Evolutionary conservation across 83 land plant species (phyloP), one percentile per base, ranked within the genome.

Genomic region (Diphasiastrum complanatum): DNA sequence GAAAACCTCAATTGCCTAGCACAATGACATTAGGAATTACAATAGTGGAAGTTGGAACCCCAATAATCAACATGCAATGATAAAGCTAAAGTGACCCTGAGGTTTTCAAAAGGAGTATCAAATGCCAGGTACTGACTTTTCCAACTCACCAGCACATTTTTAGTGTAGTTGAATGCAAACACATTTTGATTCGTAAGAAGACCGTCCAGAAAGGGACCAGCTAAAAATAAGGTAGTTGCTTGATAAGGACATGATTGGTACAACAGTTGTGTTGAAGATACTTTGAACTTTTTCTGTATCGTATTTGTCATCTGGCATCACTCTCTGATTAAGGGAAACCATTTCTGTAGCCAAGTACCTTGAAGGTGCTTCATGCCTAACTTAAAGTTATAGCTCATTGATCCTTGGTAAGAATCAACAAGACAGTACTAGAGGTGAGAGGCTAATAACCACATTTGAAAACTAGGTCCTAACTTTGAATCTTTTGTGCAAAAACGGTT

Each of bases 211-310:
- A 93, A 89, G 40, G 99, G 99, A 33, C 99, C 92, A 32, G 78
- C n/a, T 2, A 93, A 60, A 45, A 89, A 67, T 74, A 93, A 66
- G 5, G 89, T 89, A 23, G 72, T 50, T 40, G 99, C 92, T 64
- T 89, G 89, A 56, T 93, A 93, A 28, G 91, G 99, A 50, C 83
- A 86, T 32, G 99, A 93, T 51, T 93, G 99, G 49, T 93, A 93
- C 29, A 93, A 68, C 8, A 93, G 89, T 54, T 93, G 99, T 38
- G 99, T 93, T 55, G 99, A 93, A 28, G 96, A 85, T 23, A 93
- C 96, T 63, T 93, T 93, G 70, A 85, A 93, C 68, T 74, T 82
- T 64, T 93, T 93, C 69, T 93, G 99, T 43, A 93, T 93, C 28
- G 96, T 85, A 73, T 93, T 93, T 2, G 99, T 93, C 99, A 93